Conservation (phyloP, 805 yeast genomes). For the Candida montana region DNA sequence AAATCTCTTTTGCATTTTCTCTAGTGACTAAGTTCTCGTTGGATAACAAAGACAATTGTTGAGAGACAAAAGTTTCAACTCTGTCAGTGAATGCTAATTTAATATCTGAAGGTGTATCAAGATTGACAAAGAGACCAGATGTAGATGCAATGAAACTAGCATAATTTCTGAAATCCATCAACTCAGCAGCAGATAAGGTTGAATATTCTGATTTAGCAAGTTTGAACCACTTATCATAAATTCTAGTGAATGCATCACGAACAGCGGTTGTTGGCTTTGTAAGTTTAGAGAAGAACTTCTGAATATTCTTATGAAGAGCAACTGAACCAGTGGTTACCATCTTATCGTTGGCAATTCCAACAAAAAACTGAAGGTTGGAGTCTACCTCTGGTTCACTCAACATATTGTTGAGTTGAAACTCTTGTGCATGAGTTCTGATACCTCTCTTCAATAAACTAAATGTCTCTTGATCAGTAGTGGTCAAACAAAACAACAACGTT, state of each 20-base stretch:
- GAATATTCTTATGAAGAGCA: constrained; percentile 65
- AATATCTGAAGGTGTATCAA: constrained; percentile 21
- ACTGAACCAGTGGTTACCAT: constrained; percentile 62
- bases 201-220: constrained; percentile 20
- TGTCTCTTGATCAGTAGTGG: constrained; percentile 45
- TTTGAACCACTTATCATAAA: constrained; percentile 45
- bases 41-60: constrained; percentile 43
- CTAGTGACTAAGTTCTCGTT: constrained; percentile 50
- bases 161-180: constrained; percentile 52
- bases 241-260: constrained; percentile 36
- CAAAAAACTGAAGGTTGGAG: constrained; percentile 33
- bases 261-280: constrained; percentile 30
- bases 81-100: constrained; percentile 30
- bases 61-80: constrained; percentile 44
- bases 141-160: constrained; percentile 71
- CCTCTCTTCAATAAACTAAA: constrained; percentile 43
- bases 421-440: constrained; percentile 25
- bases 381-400: constrained; percentile 2
- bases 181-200: constrained; percentile 31
- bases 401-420: constrained; percentile 15
- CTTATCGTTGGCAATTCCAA: constrained; percentile 46
- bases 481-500: constrained; percentile 44
- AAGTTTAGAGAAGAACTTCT: constrained; percentile 32
- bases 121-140: constrained; percentile 53
- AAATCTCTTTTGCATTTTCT: constrained; percentile 67